A percentile compares a stretch with the other conserved stretches of the same genome.
Conservation (phyloP, 768 basidiomycete species). For the Amylocystis lapponica region DNA sequence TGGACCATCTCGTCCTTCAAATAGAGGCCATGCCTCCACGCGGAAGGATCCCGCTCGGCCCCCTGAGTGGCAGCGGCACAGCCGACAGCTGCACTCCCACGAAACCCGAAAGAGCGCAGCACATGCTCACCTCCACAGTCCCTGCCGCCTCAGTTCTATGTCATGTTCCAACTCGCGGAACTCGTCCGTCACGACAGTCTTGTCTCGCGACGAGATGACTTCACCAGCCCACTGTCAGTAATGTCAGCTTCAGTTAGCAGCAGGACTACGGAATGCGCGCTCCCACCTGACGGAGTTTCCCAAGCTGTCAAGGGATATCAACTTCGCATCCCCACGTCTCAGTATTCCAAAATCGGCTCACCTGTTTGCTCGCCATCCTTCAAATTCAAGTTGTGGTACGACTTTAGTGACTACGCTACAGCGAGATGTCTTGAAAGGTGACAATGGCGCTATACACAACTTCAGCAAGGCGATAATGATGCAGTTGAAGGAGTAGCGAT, state of each 20-base stretch:
- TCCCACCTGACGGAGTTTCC: constrained; percentile 71
- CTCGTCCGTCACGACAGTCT: constrained; percentile 71
- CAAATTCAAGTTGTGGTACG: not conserved
- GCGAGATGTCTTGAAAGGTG: not conserved
- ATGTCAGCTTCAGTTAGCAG: not conserved
- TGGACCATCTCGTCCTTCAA: too few species aligned
- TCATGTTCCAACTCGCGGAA: constrained; percentile 80
- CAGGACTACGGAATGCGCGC: constrained; percentile 19
- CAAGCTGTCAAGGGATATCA: constrained; percentile 43
- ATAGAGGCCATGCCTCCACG: too few species aligned
- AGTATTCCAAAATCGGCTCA: constrained; percentile 19
- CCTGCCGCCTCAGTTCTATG: constrained; percentile 72
- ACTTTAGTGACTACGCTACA: not conserved
- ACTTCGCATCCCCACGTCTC: not conserved
- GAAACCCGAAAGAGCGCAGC: not conserved
- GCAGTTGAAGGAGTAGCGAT: not conserved
- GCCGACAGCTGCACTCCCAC: too few species aligned
- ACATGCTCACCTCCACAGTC: constrained; percentile 58
- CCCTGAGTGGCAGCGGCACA: too few species aligned
- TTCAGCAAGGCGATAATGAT: not conserved
- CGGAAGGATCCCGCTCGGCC: too few species aligned
- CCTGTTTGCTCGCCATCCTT: constrained; percentile 65
- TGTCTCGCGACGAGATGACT: constrained; percentile 80
- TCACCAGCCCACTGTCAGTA: constrained; percentile 77
- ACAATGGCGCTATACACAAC: not conserved